phyloP scores from a whole-genome alignment of 768 basidiomycete species.

The Pleurotus tuoliensis region DNA sequence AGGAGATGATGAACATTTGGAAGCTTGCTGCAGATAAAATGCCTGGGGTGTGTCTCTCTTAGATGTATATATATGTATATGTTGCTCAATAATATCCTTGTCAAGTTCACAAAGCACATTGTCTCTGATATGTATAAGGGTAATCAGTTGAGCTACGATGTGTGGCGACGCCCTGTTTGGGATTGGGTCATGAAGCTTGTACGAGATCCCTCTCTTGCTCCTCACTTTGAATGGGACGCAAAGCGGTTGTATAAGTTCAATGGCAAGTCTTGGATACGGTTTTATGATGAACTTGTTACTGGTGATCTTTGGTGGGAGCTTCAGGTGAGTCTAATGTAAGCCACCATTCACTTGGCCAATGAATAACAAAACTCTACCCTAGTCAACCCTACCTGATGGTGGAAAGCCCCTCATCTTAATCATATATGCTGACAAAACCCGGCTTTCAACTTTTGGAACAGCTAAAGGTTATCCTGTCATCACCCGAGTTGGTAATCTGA shows the following conservation, averaged over 20 bases:
- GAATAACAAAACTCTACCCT: slow-evolving; percentile 6
- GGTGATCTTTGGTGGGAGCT: slow-evolving; percentile 31
- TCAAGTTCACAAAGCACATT: slow-evolving; percentile 7
- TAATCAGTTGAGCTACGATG: slow-evolving; percentile 11
- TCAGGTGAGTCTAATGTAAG: slow-evolving; percentile 24
- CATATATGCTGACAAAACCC: slow-evolving; percentile 38
- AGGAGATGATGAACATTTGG: slow-evolving; percentile 19
- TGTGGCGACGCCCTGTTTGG: slow-evolving; percentile 20
- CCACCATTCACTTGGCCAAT: background rate
- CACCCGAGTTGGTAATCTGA: slow-evolving; percentile 27
- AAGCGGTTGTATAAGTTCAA: slow-evolving; percentile 23
- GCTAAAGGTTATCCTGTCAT: slow-evolving; percentile 35
- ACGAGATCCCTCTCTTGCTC: slow-evolving; percentile 17
- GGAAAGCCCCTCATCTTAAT: slow-evolving; percentile 27
- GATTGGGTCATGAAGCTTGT: slow-evolving; percentile 26
- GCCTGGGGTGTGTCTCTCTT: slow-evolving; percentile 6
- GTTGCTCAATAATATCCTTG: background rate
- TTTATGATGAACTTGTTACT: slow-evolving; percentile 35
- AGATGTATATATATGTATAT: too few species aligned
- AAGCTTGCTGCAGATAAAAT: slow-evolving; percentile 9
- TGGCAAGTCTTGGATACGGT: slow-evolving; percentile 19
- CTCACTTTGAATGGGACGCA: slow-evolving; percentile 29
- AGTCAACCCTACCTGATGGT: slow-evolving; percentile 16
- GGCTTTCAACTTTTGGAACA: slow-evolving; percentile 33
- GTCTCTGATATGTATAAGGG: slow-evolving; percentile 14